These are phyloP conservation scores for Boletus reticulatus DNA, from an alignment of 768 basidiomycete genomes.

Conservation along the genomic window DNA sequence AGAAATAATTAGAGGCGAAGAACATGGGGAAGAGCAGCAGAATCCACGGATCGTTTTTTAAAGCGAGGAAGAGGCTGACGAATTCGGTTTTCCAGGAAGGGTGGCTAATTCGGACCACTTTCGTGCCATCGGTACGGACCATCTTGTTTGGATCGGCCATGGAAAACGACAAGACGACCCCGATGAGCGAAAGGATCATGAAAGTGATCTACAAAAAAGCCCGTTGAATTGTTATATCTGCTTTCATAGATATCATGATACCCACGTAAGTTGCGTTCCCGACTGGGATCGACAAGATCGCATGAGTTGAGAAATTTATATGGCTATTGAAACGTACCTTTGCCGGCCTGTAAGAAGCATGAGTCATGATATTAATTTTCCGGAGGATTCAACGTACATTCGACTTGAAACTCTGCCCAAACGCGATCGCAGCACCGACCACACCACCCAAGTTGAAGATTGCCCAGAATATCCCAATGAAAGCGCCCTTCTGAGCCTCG, in stretches of 20 bases:
- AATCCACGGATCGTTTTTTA: conserved; percentile 71
- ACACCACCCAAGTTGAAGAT: conserved; percentile 83
- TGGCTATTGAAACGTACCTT: conserved; percentile 15
- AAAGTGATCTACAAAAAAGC: conserved; percentile 60
- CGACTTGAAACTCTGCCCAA: conserved; percentile 68
- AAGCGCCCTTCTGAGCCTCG: conserved; percentile 54
- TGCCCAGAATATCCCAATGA: conserved; percentile 55
- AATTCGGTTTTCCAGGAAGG: conserved; percentile 79
- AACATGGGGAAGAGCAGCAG: conserved; percentile 83
- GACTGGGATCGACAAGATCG: conserved; percentile 36
- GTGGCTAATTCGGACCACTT: conserved; percentile 55
- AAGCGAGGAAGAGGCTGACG: conserved; percentile 60
- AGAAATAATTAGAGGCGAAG: conserved; percentile 81
- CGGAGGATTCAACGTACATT: conserved; percentile 37
- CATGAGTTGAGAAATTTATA: not conserved
- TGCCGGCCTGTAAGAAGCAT: conserved; percentile 22
- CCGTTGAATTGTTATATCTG: not conserved
- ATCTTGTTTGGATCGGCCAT: conserved; percentile 75
- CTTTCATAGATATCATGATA: conserved; percentile 28
- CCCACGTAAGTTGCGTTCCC: conserved; percentile 81
- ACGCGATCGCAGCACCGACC: conserved; percentile 71
- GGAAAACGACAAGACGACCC: conserved; percentile 58
- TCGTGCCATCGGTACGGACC: conserved; percentile 72
- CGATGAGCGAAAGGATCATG: conserved; percentile 67
- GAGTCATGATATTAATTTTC: not conserved